phyloP scores from a whole-genome alignment of 768 basidiomycete species.

The Phaeolepiota aurea region DNA sequence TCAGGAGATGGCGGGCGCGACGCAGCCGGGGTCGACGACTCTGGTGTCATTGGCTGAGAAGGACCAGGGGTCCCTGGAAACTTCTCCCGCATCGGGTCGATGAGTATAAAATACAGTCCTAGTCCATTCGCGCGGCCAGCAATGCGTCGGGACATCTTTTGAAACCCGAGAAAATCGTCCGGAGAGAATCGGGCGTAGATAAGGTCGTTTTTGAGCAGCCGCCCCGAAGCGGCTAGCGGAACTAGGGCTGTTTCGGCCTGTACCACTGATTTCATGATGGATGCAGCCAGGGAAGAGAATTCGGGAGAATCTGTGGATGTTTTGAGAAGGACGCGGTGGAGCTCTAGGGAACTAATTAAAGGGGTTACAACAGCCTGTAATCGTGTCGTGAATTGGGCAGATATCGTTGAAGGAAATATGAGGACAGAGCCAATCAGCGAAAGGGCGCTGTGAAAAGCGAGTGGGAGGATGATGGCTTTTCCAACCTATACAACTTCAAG shows the following conservation, averaged over 20 bases:
- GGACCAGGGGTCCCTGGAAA: conserved; percentile 43
- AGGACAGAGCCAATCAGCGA: conserved; percentile 41
- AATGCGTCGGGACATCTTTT: conserved; percentile 39
- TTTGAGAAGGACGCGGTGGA: conserved; percentile 39
- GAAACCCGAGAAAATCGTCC: conserved; percentile 42
- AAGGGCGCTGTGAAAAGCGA: conserved; percentile 51
- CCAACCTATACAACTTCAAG: conserved; percentile 30
- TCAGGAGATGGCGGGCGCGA: not conserved
- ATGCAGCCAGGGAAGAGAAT: conserved; percentile 22
- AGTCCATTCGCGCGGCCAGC: conserved; percentile 56
- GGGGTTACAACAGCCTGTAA: conserved; percentile 41
- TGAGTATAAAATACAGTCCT: conserved; percentile 50
- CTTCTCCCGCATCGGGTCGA: conserved; percentile 51
- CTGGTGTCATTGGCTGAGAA: conserved; percentile 23
- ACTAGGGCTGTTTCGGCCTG: conserved; percentile 40
- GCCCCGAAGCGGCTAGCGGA: conserved; percentile 41
- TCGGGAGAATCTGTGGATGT: conserved; percentile 29
- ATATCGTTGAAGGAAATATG: conserved; percentile 59
- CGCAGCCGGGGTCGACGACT: not conserved
- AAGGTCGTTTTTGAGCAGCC: conserved; percentile 51
- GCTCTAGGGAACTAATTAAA: conserved; percentile 31
- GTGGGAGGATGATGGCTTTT: conserved; percentile 41
- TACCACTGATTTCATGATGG: conserved; percentile 23
- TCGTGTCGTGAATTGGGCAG: conserved; percentile 45
- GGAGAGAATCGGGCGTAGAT: conserved; percentile 55